phyloP scores from a whole-genome alignment of 148 eudicot species.

The Silene latifolia region DNA sequence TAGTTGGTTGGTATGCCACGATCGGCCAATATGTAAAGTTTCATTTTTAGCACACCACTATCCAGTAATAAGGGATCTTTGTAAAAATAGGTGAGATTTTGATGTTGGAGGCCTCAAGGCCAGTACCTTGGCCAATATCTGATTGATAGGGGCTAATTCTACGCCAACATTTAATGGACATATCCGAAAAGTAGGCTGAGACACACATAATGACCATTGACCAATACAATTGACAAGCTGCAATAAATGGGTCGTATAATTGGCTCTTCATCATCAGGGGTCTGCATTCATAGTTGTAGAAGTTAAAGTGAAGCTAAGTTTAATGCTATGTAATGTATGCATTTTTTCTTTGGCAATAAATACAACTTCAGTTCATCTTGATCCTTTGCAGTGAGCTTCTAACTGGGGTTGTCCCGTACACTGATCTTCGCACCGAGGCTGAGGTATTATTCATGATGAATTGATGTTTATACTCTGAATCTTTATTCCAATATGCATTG shows the following conservation, averaged over 20 bases:
- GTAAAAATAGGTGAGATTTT: too few species aligned
- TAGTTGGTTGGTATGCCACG: neutral
- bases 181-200: neutral
- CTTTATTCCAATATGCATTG: neutral
- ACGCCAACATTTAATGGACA: neutral
- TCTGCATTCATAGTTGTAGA: neutral
- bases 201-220: neutral
- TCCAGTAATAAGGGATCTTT: too few species aligned
- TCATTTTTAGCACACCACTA: too few species aligned
- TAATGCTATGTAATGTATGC: neutral
- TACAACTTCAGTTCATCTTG: conserved; percentile 7
- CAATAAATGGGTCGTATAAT: neutral
- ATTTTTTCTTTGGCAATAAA: neutral
- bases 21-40: neutral
- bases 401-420: conserved; percentile 95
- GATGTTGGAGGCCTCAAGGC: too few species aligned
- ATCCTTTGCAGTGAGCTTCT: conserved; percentile 78
- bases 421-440: conserved; percentile 92
- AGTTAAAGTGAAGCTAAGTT: neutral
- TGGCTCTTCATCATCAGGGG: neutral
- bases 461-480: neutral
- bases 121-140: neutral
- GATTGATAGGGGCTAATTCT: too few species aligned
- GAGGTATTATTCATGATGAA: conserved; percentile 50
- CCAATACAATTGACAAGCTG: neutral